Evolutionary conservation across 306 rosid genomes (phyloP).

Genomic region (Vigna angularis): DNA sequence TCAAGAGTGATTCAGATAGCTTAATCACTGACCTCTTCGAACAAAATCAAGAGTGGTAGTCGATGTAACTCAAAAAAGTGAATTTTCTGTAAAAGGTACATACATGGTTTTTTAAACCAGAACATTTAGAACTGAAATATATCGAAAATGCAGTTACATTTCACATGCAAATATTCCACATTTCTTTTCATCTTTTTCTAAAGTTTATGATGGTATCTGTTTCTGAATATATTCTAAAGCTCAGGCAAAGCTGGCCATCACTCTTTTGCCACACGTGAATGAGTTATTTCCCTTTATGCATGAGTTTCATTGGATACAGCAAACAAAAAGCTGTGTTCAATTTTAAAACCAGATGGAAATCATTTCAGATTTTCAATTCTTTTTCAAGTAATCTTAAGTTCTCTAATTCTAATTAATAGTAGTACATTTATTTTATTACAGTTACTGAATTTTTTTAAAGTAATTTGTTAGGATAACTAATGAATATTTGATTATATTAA

Average conservation of each 20-base stretch:
- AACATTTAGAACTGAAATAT: not conserved
- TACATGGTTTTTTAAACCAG: not conserved
- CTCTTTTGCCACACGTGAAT: not conserved
- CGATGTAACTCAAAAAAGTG: not conserved
- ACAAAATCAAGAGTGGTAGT: not conserved
- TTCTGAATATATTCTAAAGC: not conserved
- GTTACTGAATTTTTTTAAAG: no score
- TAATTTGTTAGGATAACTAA: no score
- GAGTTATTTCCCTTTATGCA: not conserved
- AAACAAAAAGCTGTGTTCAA: constrained; percentile 31
- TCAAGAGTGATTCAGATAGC: not conserved
- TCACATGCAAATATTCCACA: no score
- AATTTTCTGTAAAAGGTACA: not conserved
- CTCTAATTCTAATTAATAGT: no score
- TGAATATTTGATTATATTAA: no score
- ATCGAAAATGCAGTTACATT: not conserved
- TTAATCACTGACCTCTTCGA: not conserved
- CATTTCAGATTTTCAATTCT: no score
- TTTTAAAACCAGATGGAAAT: not conserved
- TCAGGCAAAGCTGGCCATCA: constrained; percentile 7
- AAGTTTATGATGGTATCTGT: not conserved
- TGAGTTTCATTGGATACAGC: constrained; percentile 30
- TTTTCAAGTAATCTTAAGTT: no score
- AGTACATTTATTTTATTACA: no score
- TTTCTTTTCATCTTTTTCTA: not conserved